Evolutionary conservation across 495 filamentous ascomycete genomes (phyloP).

Genomic region (Durotheca rogersii): DNA sequence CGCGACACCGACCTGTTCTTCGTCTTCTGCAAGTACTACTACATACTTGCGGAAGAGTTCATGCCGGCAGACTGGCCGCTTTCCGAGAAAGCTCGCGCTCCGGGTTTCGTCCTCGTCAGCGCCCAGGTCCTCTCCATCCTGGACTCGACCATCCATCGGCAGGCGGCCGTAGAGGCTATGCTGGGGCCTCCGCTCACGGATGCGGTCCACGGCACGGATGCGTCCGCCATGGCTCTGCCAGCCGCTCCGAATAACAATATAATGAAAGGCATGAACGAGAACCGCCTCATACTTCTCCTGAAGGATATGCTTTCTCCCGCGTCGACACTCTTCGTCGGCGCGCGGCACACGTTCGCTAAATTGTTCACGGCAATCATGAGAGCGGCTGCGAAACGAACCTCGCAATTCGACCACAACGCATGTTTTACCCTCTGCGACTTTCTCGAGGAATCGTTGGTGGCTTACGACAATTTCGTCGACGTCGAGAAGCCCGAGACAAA

Average conservation of each 20-base stretch:
- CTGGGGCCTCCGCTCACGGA: constrained; percentile 71
- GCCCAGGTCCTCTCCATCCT: constrained; percentile 80
- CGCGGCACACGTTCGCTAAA: constrained; percentile 73
- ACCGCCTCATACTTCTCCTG: constrained; percentile 82
- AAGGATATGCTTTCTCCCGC: constrained; percentile 73
- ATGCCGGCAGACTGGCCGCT: constrained; percentile 62
- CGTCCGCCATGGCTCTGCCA: constrained; percentile 65
- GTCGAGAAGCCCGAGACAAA: constrained; percentile 37
- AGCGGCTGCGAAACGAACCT: constrained; percentile 70
- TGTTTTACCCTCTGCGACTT: constrained; percentile 94
- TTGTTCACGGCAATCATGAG: constrained; percentile 74
- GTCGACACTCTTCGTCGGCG: constrained; percentile 38
- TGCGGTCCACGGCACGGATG: constrained; percentile 70
- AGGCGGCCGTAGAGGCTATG: constrained; percentile 53
- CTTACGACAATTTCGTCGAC: constrained; percentile 38
- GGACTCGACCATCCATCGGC: constrained; percentile 82
- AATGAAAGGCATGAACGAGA: constrained; percentile 84
- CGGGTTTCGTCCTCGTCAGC: constrained; percentile 80
- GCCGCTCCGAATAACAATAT: constrained; percentile 62
- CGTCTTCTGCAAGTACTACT: constrained; percentile 89
- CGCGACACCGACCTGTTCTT: constrained; percentile 91
- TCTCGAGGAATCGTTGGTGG: constrained; percentile 67
- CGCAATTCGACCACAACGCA: constrained; percentile 80
- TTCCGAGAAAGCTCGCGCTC: constrained; percentile 67
- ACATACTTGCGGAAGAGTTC: constrained; percentile 79